Percentiles rank a stretch among this genome's conserved stretches.
Conservation (phyloP, 116 monocot species). For the Cymodocea nodosa region DNA sequence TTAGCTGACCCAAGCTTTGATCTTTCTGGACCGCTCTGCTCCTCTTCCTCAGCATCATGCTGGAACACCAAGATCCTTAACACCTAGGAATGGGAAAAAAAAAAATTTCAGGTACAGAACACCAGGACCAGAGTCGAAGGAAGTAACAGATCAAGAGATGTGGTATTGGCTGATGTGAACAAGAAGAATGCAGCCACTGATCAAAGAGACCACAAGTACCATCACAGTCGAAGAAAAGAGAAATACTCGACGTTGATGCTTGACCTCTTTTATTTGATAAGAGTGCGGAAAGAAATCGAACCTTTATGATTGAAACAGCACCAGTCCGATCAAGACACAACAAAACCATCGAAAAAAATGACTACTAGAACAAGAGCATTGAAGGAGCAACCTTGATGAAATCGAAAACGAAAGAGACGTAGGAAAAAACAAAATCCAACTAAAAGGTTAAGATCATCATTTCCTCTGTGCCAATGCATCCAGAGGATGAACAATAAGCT, state of each 20-base stretch:
- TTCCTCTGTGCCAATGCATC: neutral
- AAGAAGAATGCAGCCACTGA: neutral
- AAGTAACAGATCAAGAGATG: conserved; percentile 1
- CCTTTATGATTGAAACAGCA: neutral
- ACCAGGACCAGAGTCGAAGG: neutral
- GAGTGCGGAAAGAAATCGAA: neutral
- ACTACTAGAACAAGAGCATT: neutral
- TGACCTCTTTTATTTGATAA: neutral
- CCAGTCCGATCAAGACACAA: neutral
- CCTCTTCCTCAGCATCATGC: conserved; percentile 51
- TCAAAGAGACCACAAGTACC: conserved; percentile 6
- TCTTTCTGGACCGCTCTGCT: conserved; percentile 36
- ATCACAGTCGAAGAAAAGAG: conserved; percentile 1
- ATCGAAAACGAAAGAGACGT: neutral
- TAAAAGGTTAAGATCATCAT: neutral
- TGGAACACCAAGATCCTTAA: conserved; percentile 1
- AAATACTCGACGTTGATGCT: neutral
- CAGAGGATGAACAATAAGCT: neutral
- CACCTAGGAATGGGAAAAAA: neutral
- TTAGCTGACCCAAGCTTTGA: conserved; percentile 20
- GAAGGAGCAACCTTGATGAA: neutral
- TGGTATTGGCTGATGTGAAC: neutral
- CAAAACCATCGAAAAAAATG: neutral
- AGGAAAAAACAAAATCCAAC: no score
- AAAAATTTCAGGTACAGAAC: neutral